Percentiles rank a stretch among this genome's conserved stretches.
Evolutionary conservation across 164 flowering plant species (phyloP).

Genomic region (Tinospora cordifolia): DNA sequence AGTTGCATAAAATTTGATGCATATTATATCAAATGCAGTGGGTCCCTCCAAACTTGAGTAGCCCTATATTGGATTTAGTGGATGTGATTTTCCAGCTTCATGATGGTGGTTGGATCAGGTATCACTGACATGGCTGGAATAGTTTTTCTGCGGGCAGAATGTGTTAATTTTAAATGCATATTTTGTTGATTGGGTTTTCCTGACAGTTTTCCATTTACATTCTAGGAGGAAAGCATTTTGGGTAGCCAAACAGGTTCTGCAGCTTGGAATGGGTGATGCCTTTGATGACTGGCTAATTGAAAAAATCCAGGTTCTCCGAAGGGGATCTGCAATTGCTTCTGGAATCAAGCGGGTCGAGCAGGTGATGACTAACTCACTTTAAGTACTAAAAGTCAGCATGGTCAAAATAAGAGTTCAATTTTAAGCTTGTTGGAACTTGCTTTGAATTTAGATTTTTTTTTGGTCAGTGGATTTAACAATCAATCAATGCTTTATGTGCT

Average conservation of each 20-base stretch:
- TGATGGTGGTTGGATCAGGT: slow-evolving; percentile 99
- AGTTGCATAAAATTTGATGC: slow-evolving; percentile 7
- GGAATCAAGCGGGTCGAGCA: slow-evolving; percentile 70
- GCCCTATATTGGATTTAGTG: slow-evolving; percentile 82
- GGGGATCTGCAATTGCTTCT: slow-evolving; percentile 84
- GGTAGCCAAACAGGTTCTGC: slow-evolving; percentile 97
- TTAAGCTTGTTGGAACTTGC: not conserved
- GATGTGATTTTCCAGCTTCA: slow-evolving; percentile 93
- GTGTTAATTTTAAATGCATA: not conserved
- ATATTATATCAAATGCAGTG: slow-evolving; percentile 48
- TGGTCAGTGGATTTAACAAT: not conserved
- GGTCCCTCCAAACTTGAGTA: slow-evolving; percentile 85
- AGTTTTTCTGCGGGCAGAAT: not conserved
- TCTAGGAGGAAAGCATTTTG: slow-evolving; percentile 89
- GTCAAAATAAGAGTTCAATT: not conserved
- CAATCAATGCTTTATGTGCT: not conserved
- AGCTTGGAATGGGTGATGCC: slow-evolving; percentile 99
- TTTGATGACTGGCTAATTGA: slow-evolving; percentile 96
- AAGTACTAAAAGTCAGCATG: not conserved
- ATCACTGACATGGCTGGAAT: slow-evolving; percentile 6
- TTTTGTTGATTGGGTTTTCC: not conserved
- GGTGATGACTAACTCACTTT: slow-evolving; percentile 29
- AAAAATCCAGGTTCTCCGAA: slow-evolving; percentile 81
- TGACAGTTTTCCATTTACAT: slow-evolving; percentile 4
- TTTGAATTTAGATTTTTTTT: not conserved